Percentiles rank a stretch among this genome's conserved stretches.
Evolutionary conservation across 2,329 filamentous ascomycete species (phyloP).

Genomic region (Trichoderma citrinoviride): DNA sequence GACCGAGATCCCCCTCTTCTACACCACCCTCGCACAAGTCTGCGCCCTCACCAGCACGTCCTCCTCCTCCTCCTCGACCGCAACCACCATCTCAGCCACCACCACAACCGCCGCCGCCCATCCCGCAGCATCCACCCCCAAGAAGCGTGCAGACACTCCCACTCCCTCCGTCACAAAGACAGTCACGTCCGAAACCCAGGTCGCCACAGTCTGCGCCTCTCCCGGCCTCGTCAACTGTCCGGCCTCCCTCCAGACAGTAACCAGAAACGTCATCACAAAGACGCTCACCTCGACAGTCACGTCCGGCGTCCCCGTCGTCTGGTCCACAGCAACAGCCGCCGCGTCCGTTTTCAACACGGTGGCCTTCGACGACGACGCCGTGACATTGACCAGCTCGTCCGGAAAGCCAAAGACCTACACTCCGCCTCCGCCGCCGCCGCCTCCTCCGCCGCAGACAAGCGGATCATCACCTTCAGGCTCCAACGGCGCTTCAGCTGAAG

Average conservation of each 20-base stretch:
- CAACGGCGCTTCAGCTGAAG: not conserved
- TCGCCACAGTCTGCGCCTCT: conserved; percentile 44
- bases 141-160: conserved; percentile 30
- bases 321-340: conserved; percentile 9
- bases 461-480: not conserved
- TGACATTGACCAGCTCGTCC: conserved; percentile 26
- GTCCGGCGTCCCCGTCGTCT: conserved; percentile 34
- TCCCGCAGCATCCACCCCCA: conserved; percentile 22
- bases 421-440: conserved; percentile 33
- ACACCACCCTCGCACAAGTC: conserved; percentile 46
- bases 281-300: conserved; percentile 43
- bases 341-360: conserved; percentile 35
- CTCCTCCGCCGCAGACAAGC: conserved; percentile 26
- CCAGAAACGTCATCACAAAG: conserved; percentile 37
- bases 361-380: conserved; percentile 43
- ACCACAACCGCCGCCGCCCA: conserved; percentile 21
- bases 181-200: conserved; percentile 41
- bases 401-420: conserved; percentile 47
- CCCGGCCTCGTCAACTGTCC: conserved; percentile 49
- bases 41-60: conserved; percentile 37
- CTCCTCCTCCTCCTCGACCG: too few relatives aligned
- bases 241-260: conserved; percentile 46
- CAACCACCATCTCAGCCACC: conserved; percentile 24
- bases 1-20: conserved; percentile 51
- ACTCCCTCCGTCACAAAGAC: conserved; percentile 42